Base-by-base conservation (phyloP, 257 asterid species). In the Solanum lycopersicoides region DNA sequence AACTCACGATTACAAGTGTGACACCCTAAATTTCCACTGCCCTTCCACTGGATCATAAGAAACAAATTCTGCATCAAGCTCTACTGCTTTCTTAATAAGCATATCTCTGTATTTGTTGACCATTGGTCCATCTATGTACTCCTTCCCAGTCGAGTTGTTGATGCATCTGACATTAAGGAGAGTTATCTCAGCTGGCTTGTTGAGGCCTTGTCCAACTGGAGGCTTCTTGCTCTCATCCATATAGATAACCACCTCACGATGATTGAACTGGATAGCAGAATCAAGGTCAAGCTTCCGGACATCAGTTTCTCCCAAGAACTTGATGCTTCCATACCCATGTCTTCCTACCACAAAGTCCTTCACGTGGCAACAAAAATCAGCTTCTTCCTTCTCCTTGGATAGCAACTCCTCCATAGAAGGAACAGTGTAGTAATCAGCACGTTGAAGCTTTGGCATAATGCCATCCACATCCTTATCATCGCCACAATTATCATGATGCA, bases 261-360 rank as follows among this genome's bases (percentile, higher is more conserved):
- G 73, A 82, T 94, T 94, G 89, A 96, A 94, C 63, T 94, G 93
- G 87, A 96, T 86, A 7, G 93, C 90, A 30, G 95, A 91, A 91
- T 95, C 98, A 25, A 95, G 93, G 74, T 96, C 98, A 4, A 96
- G 96, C 88, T 95, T 90, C 23, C 95, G 88, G 66, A 94, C 94
- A n/a, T 95, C 98, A 2, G 98, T 96, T 89, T 94, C 98, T 72
- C 98, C 97, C 25, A 93, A 92, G 88, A 95, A 95, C 91, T 92
- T 94, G 93, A 95, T 95, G 95, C 94, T 90, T 30, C 98, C 99
- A 45, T 87, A 94, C 20, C 93, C 95, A 42, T 88, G 89, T 83
- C 97, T 87, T 56, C 99, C 99, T 35, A 95, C 93, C 86, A 94
- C 95, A 76, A 96, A 96, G 73, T 95, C 95, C 91, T 91, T 94